Evolutionary conservation across 2,329 filamentous ascomycete species (phyloP), one percentile per base, ranked within the genome.

Genomic region (Xylaria sp.): DNA sequence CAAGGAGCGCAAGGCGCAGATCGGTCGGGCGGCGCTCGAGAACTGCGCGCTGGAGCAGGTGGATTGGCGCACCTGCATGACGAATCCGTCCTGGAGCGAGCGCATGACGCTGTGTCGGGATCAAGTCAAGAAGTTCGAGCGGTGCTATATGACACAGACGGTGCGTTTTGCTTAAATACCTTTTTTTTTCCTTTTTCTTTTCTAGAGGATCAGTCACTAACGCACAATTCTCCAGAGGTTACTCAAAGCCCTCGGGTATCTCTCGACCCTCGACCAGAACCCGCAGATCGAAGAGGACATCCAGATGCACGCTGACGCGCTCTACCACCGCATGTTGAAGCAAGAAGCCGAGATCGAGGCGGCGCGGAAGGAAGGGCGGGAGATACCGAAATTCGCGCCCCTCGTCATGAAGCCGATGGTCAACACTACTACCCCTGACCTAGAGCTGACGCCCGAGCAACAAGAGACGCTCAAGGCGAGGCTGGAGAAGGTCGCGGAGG

Each of bases 21-120:
- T 98, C 65, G 92, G 91, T 31, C 83, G 85, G 43, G 91, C 92
- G 1, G 94, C 94, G 9, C 82, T 97, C 73, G 95, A 99, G 79
- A 99, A 98, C 76, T 99, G 95, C 77, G 90, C 92, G 0, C 77
- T 94, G 64, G 92, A 96, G 75, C 92, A 97, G 79, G 83, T 92
- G 74, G 89, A 89, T 61, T 89, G 96, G 82, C 88, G 89, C 63
- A 84, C 90, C 50, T 99, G 95, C 82, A 95, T 95, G 83, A 84
- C 85, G 71, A 82, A 83, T 57, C 94, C 94, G 28, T 84, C 82
- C 52, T 87, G 87, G 81, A 78, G 80, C 71, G 87, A 90, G 68
- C 84, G 86, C 69, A 79, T 94, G 77, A 93, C 89, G 38, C 86
- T 97, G 87, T 99, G 95, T 76, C 83, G 89, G 42, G 83, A 87